Conservation (phyloP, 2,329 filamentous ascomycete species). For the Stromatinia cepivora region DNA sequence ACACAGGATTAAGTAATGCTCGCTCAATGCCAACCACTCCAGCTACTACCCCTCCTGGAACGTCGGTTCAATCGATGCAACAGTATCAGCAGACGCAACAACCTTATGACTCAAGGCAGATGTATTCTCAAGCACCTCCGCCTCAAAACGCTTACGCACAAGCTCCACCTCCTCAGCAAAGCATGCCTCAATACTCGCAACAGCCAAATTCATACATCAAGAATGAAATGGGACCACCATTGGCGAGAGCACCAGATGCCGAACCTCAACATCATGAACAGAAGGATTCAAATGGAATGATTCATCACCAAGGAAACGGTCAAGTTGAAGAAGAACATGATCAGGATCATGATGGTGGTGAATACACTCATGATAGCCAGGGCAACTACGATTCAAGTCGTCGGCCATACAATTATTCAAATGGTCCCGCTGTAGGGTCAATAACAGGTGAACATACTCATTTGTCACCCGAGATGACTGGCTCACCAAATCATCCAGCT, state of each 20-base stretch:
- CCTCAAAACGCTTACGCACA: constrained; percentile 71
- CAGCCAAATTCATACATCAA: constrained; percentile 66
- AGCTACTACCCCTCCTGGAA: constrained; percentile 83
- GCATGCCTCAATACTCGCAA: constrained; percentile 66
- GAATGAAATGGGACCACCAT: constrained; percentile 84
- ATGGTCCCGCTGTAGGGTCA: constrained; percentile 63
- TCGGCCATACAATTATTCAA: constrained; percentile 72
- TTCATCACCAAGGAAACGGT: constrained; percentile 57
- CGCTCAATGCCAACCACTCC: constrained; percentile 90
- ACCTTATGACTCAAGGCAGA: constrained; percentile 74
- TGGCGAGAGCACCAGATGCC: constrained; percentile 58
- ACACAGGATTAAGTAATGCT: constrained; percentile 73
- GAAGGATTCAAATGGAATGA: constrained; percentile 65
- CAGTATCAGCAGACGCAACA: constrained; percentile 68
- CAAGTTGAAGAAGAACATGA: constrained; percentile 68
- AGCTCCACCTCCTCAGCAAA: constrained; percentile 58
- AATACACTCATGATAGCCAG: constrained; percentile 83
- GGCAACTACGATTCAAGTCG: constrained; percentile 71
- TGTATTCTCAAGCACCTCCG: constrained; percentile 71
- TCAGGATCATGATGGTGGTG: constrained; percentile 72
- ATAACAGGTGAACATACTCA: constrained; percentile 73
- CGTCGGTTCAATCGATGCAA: constrained; percentile 74
- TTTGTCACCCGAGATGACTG: constrained; percentile 78
- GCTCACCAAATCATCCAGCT: constrained; percentile 76
- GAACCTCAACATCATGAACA: constrained; percentile 62